phyloP scores from a whole-genome alignment of 306 rosid genomes.

The Spatholobus suberectus region DNA sequence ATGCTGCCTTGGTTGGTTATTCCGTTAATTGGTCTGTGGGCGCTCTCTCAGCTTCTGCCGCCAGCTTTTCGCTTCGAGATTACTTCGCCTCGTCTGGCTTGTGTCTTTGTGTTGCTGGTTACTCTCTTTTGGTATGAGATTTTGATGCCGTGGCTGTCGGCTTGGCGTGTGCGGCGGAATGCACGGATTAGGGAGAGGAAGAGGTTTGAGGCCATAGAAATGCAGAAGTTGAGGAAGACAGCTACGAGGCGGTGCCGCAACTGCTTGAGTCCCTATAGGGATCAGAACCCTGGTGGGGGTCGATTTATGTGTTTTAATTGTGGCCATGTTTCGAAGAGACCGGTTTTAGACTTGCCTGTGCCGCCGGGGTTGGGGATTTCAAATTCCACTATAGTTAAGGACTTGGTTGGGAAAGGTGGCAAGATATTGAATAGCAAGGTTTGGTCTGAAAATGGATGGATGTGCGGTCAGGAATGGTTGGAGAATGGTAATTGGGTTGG shows the following conservation, averaged over 20 bases:
- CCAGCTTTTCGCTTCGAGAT: constrained; percentile 96
- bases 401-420: constrained; percentile 86
- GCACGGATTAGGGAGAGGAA: constrained; percentile 87
- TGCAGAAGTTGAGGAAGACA: constrained; percentile 91
- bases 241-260: constrained; percentile 91
- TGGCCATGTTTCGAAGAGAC: constrained; percentile 94
- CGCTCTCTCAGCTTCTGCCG: constrained; percentile 97
- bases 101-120: constrained; percentile 90
- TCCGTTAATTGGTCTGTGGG: constrained; percentile 96
- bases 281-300: constrained; percentile 98
- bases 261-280: constrained; percentile 91
- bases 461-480: constrained; percentile 88
- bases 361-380: constrained; percentile 78
- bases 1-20: constrained; percentile 99
- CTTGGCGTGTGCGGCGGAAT: constrained; percentile 88
- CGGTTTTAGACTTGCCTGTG: constrained; percentile 89
- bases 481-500: constrained; percentile 87
- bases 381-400: constrained; percentile 73
- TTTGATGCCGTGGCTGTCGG: constrained; percentile 96
- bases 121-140: constrained; percentile 99
- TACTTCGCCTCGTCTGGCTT: constrained; percentile 93
- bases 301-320: constrained; percentile 97
- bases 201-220: constrained; percentile 86
- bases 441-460: constrained; percentile 96
- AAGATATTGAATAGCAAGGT: constrained; percentile 84